Evolutionary conservation across 1,284 basidiomycete genomes (phyloP), one percentile per base, ranked within the genome.

Genomic region (Testicularia cyperi): DNA sequence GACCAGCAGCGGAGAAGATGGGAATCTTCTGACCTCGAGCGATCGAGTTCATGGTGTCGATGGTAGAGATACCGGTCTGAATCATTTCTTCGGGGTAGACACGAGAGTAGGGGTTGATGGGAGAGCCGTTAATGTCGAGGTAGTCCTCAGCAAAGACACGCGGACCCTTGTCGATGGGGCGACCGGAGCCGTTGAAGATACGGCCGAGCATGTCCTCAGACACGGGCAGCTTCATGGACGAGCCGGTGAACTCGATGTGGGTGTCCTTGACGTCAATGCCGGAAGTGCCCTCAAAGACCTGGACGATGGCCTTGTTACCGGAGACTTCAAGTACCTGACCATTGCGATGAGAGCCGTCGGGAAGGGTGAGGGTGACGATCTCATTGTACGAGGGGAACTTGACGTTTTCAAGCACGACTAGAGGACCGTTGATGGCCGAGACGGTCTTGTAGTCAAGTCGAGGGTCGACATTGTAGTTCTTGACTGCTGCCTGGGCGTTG

Each of bases 11-110:
- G 51, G 92, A 97, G 83, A 99, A 99, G 78, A 98, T 99, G 57
- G 95, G 95, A 65, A 99, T 98, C 85, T 99, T 99, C 80, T 99
- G 95, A 34, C 95, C 95, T 82, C 95, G 91, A 48, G 95, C 95
- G 77, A 99, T 98, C 57, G 94, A 95, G 81, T 98, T 95, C 73
- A 78, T 79, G 20, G 61, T 66, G 45, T 76, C 74, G 46, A 76
- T 76, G 25, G 95, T 98, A 28, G 94, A 97, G 77, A 98, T 98
- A 81, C 95, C 95, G 16, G 95, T 98, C 79, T 98, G 95, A 68
- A 99, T 98, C 95, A 99, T 99, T 81, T 99, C 94, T 80, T 98
- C 95, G 58, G 95, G 95, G 81, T 99, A 98, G 80, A 97, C 96
- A 78, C 95, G 92, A 56, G 91, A 92, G 81, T 88, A 98, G 14